Conservation (phyloP, 179 eudicot genomes). For the Vitellaria paradoxa region DNA sequence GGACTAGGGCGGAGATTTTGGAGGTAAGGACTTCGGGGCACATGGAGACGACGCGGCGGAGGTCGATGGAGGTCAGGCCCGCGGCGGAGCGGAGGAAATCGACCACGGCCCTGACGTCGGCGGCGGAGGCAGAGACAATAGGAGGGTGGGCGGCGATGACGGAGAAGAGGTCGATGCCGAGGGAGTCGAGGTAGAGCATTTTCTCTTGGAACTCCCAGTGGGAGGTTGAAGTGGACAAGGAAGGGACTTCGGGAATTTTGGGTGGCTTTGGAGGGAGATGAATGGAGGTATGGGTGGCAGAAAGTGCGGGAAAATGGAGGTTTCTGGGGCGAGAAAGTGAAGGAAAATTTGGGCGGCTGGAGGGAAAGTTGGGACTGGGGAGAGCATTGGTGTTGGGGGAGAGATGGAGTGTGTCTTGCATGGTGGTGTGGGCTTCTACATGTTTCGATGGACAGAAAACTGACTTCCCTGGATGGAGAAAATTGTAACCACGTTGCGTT, state of each 20-base stretch:
- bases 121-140: conserved; percentile 37
- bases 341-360: conserved; percentile 27
- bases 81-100: conserved; percentile 44
- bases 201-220: conserved; percentile 47
- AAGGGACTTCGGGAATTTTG: conserved; percentile 17
- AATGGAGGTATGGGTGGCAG: conserved; percentile 19
- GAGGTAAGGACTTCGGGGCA: conserved; percentile 67
- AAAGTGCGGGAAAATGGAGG: conserved; percentile 27
- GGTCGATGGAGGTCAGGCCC: conserved; percentile 42
- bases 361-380: conserved; percentile 20
- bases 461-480: neutral
- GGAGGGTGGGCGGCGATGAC: conserved; percentile 38
- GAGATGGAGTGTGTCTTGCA: conserved; percentile 52
- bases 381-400: conserved; percentile 23
- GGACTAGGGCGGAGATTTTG: conserved; percentile 25
- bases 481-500: neutral
- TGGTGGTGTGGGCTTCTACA: conserved; percentile 27
- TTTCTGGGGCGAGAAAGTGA: conserved; percentile 37
- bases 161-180: conserved; percentile 72
- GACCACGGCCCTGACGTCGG: conserved; percentile 39
- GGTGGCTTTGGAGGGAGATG: conserved; percentile 31
- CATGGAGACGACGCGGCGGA: conserved; percentile 63
- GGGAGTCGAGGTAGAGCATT: conserved; percentile 67
- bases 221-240: conserved; percentile 12
- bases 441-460: conserved; percentile 15